Base-by-base conservation (phyloP, 2,329 filamentous ascomycete species). In the Ophiostoma sp. region DNA sequence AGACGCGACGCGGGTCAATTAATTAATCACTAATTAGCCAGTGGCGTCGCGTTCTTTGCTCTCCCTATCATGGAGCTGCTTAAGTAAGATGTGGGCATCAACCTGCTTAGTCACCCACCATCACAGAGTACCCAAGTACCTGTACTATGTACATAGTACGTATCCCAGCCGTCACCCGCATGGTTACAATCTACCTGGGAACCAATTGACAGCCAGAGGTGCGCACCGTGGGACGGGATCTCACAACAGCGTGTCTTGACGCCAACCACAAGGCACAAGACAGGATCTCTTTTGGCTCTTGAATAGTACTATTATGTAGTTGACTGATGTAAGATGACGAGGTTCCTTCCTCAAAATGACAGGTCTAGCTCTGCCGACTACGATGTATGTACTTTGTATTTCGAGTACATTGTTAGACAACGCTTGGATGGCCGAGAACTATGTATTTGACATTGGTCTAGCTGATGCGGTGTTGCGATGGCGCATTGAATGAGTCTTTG, bases 1-100 rank as follows among this genome's bases (percentile, higher is more conserved):
- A 64, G 72, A 73, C 70, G 72, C 72, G 72, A 70, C 72, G 31
- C 20, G n/a, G 35, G 23, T n/a, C 67, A 71, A 67, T 71, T 71
- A 67, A 71, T 31, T 27, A 57, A 35, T 10, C 27, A 62, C 57
- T 35, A 33, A 27, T 0, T 27, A 27, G 52, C 52, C 52, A 57
- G 52, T 57, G 11, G 52, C 52, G 41, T 62, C 70, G 67, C 70
- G 70, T 68, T 48, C 36, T 48, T 48, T 67, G 52, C 62, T 67
- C 23, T 67, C 65, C 20, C 57, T 62, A 60, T 62, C 27, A 33
- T 6, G 27, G 13, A 15, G 3, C n/a, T 62, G 57, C 23, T 62
- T 62, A 23, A 23, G 20, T 65, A 65, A 39, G n/a, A 35, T 27
- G 17, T 11, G 33, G 36, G 20, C 8, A 39, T 3, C n/a, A 3